Conservation (phyloP, 164 flowering plant genomes). For the Vitis cinerea region DNA sequence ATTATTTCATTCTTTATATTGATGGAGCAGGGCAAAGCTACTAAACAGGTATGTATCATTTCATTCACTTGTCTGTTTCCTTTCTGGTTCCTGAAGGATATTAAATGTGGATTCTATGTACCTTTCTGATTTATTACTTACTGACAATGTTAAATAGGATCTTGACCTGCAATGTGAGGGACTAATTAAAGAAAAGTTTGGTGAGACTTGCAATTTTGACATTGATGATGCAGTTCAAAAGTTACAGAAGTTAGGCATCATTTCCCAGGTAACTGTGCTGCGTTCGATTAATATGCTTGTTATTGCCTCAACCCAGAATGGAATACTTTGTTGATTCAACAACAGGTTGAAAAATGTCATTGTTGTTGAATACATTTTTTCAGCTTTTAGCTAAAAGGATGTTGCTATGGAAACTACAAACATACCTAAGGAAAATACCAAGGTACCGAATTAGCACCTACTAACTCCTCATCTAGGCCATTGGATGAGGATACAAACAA, state of each 20-base stretch:
- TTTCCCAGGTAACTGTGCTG: constrained; percentile 60
- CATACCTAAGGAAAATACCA: too few species aligned
- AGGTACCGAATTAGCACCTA: too few species aligned
- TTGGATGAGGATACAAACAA: too few species aligned
- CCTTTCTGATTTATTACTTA: neutral
- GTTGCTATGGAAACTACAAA: too few species aligned
- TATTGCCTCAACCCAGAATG: too few species aligned
- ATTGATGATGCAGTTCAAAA: constrained; percentile 90
- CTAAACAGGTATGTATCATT: constrained; percentile 35
- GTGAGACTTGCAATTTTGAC: constrained; percentile 67
- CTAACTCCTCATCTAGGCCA: too few species aligned
- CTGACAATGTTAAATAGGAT: constrained; percentile 39
- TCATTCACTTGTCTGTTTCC: neutral
- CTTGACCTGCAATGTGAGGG: constrained; percentile 67
- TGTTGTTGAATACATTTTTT: too few species aligned
- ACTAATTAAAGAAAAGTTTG: constrained; percentile 67
- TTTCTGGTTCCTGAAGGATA: neutral
- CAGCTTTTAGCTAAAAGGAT: too few species aligned
- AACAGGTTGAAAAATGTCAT: too few species aligned
- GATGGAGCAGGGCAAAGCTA: constrained; percentile 83
- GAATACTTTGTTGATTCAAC: too few species aligned
- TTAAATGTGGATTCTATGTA: too few species aligned
- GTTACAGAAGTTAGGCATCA: constrained; percentile 81
- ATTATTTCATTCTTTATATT: constrained; percentile 64
- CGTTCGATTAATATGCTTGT: too few species aligned